Evolutionary conservation across 495 filamentous ascomycete species (phyloP).

Genomic region (Aspergillus biplanus): DNA sequence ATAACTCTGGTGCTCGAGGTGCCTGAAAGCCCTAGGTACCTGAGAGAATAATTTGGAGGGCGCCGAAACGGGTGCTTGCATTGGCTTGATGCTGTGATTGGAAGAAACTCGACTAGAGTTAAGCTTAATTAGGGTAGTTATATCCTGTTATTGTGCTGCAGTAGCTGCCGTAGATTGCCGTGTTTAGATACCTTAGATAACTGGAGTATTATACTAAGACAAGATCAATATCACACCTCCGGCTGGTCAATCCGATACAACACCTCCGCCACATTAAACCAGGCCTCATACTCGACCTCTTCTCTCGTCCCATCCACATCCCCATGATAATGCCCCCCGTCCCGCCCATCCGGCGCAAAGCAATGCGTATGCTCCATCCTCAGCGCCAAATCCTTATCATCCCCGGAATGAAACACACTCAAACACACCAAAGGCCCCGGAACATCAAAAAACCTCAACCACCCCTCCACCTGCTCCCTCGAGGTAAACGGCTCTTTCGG

Average conservation of each 20-base stretch:
- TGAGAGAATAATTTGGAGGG: too few species aligned
- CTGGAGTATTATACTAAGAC: too few species aligned
- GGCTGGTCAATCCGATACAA: conserved; percentile 44
- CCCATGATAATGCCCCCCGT: conserved; percentile 46
- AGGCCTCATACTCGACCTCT: conserved; percentile 47
- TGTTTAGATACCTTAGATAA: too few species aligned
- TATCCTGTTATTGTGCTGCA: too few species aligned
- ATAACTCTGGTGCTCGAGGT: too few species aligned
- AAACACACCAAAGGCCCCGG: conserved; percentile 41
- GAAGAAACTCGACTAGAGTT: too few species aligned
- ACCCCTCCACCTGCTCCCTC: conserved; percentile 31
- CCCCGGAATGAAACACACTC: conserved; percentile 42
- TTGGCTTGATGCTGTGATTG: too few species aligned
- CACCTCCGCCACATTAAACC: conserved; percentile 38
- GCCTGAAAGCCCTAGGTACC: too few species aligned
- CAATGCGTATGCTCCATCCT: conserved; percentile 51
- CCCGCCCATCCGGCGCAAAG: conserved; percentile 34
- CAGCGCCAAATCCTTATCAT: conserved; percentile 36
- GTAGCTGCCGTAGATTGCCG: too few species aligned
- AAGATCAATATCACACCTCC: not conserved
- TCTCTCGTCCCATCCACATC: conserved; percentile 30
- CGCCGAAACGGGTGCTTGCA: too few species aligned
- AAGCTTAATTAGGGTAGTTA: too few species aligned
- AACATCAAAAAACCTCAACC: conserved; percentile 42
- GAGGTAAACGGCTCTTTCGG: conserved; percentile 34